Evolutionary conservation across 176 grass and related monocot species (phyloP).

Genomic region (Tillandsia leiboldiana): DNA sequence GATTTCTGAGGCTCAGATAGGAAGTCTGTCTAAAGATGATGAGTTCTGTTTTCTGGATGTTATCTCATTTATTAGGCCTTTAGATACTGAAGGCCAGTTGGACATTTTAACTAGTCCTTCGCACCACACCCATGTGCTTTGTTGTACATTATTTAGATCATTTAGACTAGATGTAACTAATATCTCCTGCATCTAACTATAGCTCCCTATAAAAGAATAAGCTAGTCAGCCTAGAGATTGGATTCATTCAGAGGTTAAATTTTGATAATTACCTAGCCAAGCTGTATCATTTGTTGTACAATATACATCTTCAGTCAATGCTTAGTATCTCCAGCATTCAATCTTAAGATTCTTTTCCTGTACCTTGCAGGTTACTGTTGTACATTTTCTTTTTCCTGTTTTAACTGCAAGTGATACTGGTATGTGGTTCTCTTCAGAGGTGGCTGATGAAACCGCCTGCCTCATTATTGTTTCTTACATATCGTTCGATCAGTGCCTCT

Average conservation of each 20-base stretch:
- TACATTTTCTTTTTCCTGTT: neutral
- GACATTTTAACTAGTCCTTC: constrained; percentile 6
- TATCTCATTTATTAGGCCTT: neutral
- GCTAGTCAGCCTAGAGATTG: neutral
- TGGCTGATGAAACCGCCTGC: neutral
- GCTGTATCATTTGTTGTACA: neutral
- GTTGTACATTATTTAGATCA: neutral
- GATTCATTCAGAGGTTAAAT: neutral
- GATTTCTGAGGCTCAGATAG: neutral
- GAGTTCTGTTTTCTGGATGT: neutral
- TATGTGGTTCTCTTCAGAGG: neutral
- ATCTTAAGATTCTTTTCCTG: neutral
- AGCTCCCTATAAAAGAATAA: neutral
- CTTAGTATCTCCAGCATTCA: neutral
- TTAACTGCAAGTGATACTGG: neutral
- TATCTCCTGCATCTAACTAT: neutral
- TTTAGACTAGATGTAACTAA: neutral
- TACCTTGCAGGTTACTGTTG: neutral
- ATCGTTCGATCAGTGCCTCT: neutral
- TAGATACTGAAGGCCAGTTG: neutral
- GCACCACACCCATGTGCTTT: neutral
- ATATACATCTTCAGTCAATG: neutral
- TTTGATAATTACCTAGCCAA: neutral
- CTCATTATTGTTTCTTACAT: neutral
- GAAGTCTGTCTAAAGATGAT: neutral